Base-by-base conservation (phyloP, 2,329 filamentous ascomycete genomes). In the Fusarium siculi region DNA sequence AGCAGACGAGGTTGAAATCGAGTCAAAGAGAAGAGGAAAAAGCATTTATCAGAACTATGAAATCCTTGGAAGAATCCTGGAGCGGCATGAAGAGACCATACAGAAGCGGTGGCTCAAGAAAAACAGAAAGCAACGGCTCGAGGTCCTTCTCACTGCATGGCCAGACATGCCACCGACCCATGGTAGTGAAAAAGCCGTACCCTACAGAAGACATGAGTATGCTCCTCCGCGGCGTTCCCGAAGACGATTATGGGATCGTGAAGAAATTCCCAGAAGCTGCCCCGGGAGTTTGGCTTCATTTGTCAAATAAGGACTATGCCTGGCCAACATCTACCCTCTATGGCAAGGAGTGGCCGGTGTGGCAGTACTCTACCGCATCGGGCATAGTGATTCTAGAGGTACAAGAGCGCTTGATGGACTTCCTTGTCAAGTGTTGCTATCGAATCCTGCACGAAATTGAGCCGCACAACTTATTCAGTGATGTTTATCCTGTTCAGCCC, bases 401-500 rank as follows among this genome's bases (percentile, higher is more conserved):
- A 28, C 50, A 53, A 2, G 34, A 39, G 34, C 50, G 34, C 9
- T 53, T 53, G 3, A 53, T 39, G 34, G 50, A 39, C 34, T 53
- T 39, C 23, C 50, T 53, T 16, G 4, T 53, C 23, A 21, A 39
- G 0, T 53, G 23, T 18, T 53, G 34, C 0, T 2, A 53, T 53
- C 50, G 1, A 53, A 53, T n/a, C 0, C 23, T 39, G 0, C 34
- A 39, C 0, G 34, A 37, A 0, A 53, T 39, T 7, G 50, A 28
- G 18, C 34, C 34, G 2, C 0, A 53, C 0, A 39, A 14, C 0
- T 2, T 39, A 2, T 28, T 39, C 2, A 10, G 34, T 12, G 34
- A 39, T 1, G 0, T 3, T 0, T 39, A 28, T 18, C 23, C 34
- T 28, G 5, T 39, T 1, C 34, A 7, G 23, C 4, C 50, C 1